These are phyloP conservation scores for Termitomyces sp. DNA, from an alignment of 768 basidiomycete genomes.

Conservation along the genomic window DNA sequence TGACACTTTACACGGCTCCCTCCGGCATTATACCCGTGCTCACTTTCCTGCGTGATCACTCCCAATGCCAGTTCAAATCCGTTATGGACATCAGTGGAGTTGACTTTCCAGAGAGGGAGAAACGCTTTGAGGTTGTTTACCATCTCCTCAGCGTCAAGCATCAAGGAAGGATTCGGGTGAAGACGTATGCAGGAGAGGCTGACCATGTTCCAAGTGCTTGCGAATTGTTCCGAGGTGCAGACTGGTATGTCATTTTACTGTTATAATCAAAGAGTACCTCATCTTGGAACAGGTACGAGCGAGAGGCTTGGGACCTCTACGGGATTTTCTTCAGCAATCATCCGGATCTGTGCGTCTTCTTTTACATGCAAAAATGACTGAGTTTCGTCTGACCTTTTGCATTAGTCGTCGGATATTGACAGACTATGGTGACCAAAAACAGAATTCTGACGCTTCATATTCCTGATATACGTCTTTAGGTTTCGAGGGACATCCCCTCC, in stretches of 20 bases:
- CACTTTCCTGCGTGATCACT: constrained; percentile 92
- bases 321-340: constrained; percentile 96
- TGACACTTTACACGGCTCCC: constrained; percentile 84
- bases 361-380: neutral
- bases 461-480: constrained; percentile 36
- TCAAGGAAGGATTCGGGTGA: constrained; percentile 87
- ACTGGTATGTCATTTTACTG: constrained; percentile 59
- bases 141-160: constrained; percentile 80
- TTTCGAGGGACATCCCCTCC: constrained; percentile 94
- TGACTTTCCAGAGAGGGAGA: constrained; percentile 89
- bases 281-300: constrained; percentile 68
- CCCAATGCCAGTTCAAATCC: constrained; percentile 90
- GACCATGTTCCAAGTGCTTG: constrained; percentile 84
- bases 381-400: constrained; percentile 11
- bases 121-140: constrained; percentile 96
- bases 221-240: constrained; percentile 82
- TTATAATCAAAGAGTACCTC: neutral
- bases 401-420: constrained; percentile 91
- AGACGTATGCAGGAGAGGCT: constrained; percentile 94
- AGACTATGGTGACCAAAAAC: constrained; percentile 70
- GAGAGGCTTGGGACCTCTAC: constrained; percentile 97
- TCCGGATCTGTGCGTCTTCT: constrained; percentile 79
- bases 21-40: constrained; percentile 78
- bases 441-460: constrained; percentile 1
- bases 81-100: constrained; percentile 94